These are phyloP conservation scores for apple (Malus domestica) DNA, from an alignment of 306 rosid genomes.

Conservation along the genomic window ASM211411v1 NC_041802.1:31572501-31573000, in stretches of 20 bases:
- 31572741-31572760: conserved; percentile 63
- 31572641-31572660: conserved; percentile 49
- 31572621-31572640: conserved; percentile 74
- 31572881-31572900: conserved; percentile 76
- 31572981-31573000: conserved; percentile 74
- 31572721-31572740: conserved; percentile 50
- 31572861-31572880: conserved; percentile 57
- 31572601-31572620: conserved; percentile 55
- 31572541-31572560: too few relatives aligned
- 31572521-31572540: fast-evolving
- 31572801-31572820: conserved; percentile 84
- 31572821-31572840: conserved; percentile 54
- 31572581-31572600: neutral
- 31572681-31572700: neutral
- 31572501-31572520: too few relatives aligned
- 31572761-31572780: conserved; percentile 73
- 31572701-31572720: conserved; percentile 41
- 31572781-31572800: conserved; percentile 68
- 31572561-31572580: too few relatives aligned
- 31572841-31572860: conserved; percentile 59
- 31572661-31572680: conserved; percentile 42
- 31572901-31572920: conserved; percentile 63
- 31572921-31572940: conserved; percentile 65
- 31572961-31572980: conserved; percentile 37
- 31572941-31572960: conserved; percentile 63